Conservation (phyloP, 148 eudicot species). For the Camellia granthamiana region DNA sequence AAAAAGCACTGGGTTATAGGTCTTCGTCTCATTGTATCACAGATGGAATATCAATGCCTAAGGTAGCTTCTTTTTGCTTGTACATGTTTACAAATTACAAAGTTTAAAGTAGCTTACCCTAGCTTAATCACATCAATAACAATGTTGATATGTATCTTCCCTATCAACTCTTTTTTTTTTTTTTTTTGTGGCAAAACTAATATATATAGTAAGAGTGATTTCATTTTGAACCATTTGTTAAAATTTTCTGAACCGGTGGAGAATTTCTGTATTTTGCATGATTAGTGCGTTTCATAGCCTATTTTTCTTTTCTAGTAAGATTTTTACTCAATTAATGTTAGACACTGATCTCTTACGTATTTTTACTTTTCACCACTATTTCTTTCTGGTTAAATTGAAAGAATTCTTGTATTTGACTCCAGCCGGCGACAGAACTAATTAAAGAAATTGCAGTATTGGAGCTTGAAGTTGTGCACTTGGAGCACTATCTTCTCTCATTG, state of each 20-base stretch:
- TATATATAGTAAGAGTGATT: neutral
- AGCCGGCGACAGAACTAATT: slow-evolving; percentile 92
- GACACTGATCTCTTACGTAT: neutral
- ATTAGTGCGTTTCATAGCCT: neutral
- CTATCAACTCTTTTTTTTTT: neutral
- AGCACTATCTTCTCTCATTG: slow-evolving; percentile 84
- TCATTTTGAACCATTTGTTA: neutral
- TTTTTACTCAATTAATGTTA: neutral
- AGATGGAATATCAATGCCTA: slow-evolving; percentile 50
- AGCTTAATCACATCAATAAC: neutral
- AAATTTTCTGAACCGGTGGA: neutral
- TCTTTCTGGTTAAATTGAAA: slow-evolving; percentile 6
- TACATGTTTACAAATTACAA: neutral
- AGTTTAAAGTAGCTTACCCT: neutral
- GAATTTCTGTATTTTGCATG: neutral
- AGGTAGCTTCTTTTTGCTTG: slow-evolving; percentile 40
- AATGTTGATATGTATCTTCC: neutral
- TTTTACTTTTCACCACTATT: neutral
- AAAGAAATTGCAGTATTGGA: slow-evolving; percentile 86
- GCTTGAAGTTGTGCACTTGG: slow-evolving; percentile 84
- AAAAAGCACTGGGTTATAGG: slow-evolving; percentile 70
- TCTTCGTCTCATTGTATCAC: slow-evolving; percentile 42
- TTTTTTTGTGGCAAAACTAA: neutral
- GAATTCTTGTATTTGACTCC: slow-evolving; percentile 27
- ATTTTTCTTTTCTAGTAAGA: neutral